phyloP scores from a whole-genome alignment of 202 grass and related monocot genomes.

The Carex sylvatica region DNA sequence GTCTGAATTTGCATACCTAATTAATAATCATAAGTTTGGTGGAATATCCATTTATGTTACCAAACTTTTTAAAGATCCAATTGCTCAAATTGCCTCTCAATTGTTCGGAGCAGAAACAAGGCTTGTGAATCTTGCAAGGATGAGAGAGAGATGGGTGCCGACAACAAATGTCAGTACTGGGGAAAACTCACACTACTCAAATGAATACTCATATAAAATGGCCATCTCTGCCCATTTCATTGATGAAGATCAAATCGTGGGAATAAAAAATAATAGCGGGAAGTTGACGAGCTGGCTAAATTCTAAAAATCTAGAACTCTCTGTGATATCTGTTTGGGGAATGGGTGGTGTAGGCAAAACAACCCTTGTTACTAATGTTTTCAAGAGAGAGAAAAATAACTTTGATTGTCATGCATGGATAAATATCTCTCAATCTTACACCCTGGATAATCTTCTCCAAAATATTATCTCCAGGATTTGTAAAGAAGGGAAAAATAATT shows the following conservation, averaged over 20 bases:
- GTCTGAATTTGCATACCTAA: constrained; percentile 24
- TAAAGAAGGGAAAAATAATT: too few species aligned
- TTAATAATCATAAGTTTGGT: not conserved
- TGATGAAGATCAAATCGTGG: constrained; percentile 35
- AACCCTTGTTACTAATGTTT: constrained; percentile 40
- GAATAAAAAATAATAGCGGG: constrained; percentile 16
- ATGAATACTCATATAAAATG: not conserved
- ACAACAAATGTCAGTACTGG: not conserved
- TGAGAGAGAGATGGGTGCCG: constrained; percentile 17
- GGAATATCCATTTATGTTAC: not conserved
- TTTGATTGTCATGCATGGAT: constrained; percentile 31
- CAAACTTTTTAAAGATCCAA: not conserved
- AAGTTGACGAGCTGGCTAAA: constrained; percentile 19
- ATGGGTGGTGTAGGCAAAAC: constrained; percentile 42
- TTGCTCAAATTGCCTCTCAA: not conserved
- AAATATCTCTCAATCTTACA: constrained; percentile 25
- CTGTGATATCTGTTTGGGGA: constrained; percentile 34
- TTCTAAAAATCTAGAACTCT: not conserved
- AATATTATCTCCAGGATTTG: not conserved
- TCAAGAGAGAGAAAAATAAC: constrained; percentile 12
- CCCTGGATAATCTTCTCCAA: constrained; percentile 19
- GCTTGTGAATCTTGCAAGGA: constrained; percentile 27
- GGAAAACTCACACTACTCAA: not conserved
- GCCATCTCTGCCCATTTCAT: constrained; percentile 32
- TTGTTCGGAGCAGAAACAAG: constrained; percentile 9